Base-by-base conservation (phyloP, 345 rosid species). In the Orychophragmus violaceus region DNA sequence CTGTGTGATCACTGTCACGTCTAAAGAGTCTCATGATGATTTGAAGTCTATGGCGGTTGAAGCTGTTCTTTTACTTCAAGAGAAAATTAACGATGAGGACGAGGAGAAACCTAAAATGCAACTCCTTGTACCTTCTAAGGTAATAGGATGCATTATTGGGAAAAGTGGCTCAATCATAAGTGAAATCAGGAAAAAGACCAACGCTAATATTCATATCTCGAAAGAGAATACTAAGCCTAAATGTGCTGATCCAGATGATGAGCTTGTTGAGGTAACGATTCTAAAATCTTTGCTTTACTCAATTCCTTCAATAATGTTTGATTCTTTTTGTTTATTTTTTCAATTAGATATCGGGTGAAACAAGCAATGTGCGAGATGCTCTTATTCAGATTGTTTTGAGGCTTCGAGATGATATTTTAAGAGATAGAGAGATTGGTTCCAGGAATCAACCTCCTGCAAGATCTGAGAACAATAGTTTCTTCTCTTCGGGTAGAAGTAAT, bases 31-130 rank as follows among this genome's bases (percentile, higher is more conserved):
- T 11, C 93, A 85, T 2, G 88, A 94, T 69, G 97, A 94, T 76
- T 58, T 85, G 80, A 90, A 94, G 81, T 94, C 99, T 63, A 85
- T 83, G 93, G 93, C 91, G 0, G 96, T 94, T 74, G 99, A 94
- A 78, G 90, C 97, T 68, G 83, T 84, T 74, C 76, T 94, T 51
- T 65, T 88, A 81, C 95, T 94, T 42, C 99, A 88, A 81, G 84
- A 74, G 64, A 88, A 94, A 77, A 94, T 94, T 24, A 94, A 85
- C 59, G 90, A 87, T 69, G 95, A 87, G 66, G 90, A 87, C 30
- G 86, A 82, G 16, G 85, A 83, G 8, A 78, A 74, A 33, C 82
- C 77, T 53, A 68, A 79, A 55, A 83, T 90, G 80, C 80, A 87
- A 52, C 82, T 94, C 52, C 93, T 94, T 61, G 83, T 94, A 64